Base-by-base conservation (phyloP, 148 eudicot species). In the Nyssa sinensis region DNA sequence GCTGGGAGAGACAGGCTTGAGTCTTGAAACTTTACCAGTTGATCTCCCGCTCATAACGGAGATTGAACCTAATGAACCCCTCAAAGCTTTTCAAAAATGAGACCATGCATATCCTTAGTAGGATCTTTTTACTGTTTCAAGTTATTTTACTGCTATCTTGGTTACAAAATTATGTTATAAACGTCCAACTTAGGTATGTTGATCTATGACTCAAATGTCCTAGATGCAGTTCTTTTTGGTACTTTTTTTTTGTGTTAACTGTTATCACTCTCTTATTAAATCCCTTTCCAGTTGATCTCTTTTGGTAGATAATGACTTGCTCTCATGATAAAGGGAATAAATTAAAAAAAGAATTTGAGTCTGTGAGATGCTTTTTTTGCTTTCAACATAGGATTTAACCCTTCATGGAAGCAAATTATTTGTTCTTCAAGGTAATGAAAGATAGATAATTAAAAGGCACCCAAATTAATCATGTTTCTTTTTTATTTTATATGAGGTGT, bases 1-100 rank as follows among this genome's bases (percentile, higher is more conserved):
- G 78, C 89, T 91, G 63, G 80, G 71, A 73, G 85, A 86, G 62
- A 77, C 62, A 30, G 86, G 88, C 58, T 70, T 89, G 69, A 79
- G 88, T 71, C 81, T 84, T 51, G 94, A 93, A 79, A 82, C 74
- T 73, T 73, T 93, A 47, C 89, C 88, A 0, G 77, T 75, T 34
- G 91, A 93, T 84, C 97, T 88, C 53, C 97, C 94, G 16, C 84
- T 83, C 69, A 58, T 89, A 11, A 62, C 80, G 5, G 86, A 89
- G 57, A 85, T 93, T 25, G 84, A 93, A 74, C 88, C 84, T 30
- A 79, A 83, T 13, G 86, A 91, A 55, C 94, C 94, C 58, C 86
- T 93, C 37, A 82, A 83, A 77, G 77, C 85, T 75, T 89, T 93
- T 63, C 12, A 63, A 9, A 74, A 76, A 27, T 86, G 82, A 81